A percentile compares a stretch with the other conserved stretches of the same genome.
These are phyloP conservation scores for Colletotrichum sp. DNA, from an alignment of 2,329 filamentous ascomycete genomes.

Conservation along the genomic window DNA sequence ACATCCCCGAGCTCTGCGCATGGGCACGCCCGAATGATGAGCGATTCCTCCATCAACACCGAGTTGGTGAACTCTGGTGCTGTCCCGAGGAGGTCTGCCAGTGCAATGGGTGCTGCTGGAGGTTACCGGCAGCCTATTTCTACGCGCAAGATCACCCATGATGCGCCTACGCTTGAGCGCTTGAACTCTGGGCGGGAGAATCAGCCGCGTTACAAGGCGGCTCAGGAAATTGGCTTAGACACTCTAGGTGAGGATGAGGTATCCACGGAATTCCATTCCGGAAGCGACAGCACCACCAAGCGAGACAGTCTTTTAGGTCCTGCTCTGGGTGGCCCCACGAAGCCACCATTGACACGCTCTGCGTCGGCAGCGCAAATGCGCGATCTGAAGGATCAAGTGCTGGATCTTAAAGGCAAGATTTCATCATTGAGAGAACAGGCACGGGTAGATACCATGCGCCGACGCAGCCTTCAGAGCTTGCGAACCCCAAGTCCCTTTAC, in stretches of 20 bases:
- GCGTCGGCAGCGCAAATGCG: slow-evolving; percentile 77
- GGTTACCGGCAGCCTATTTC: slow-evolving; percentile 59
- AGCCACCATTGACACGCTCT: slow-evolving; percentile 62
- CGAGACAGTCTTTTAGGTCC: slow-evolving; percentile 49
- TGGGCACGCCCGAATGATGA: slow-evolving; percentile 65
- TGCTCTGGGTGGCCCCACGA: slow-evolving; percentile 43
- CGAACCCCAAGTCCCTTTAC: slow-evolving; percentile 82
- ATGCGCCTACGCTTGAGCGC: slow-evolving; percentile 45
- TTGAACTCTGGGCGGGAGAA: slow-evolving; percentile 40
- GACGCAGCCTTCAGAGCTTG: slow-evolving; percentile 77
- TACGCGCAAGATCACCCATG: slow-evolving; percentile 48
- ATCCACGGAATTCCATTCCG: slow-evolving; percentile 30
- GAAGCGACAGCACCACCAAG: slow-evolving; percentile 35
- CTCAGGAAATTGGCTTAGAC: slow-evolving; percentile 52
- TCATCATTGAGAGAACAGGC: slow-evolving; percentile 80
- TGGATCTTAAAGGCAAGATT: slow-evolving; percentile 84
- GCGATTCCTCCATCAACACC: slow-evolving; percentile 51
- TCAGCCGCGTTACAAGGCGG: slow-evolving; percentile 39
- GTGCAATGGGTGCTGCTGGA: slow-evolving; percentile 65
- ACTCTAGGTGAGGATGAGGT: slow-evolving; percentile 60
- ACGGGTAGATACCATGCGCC: slow-evolving; percentile 77
- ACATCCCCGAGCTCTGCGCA: slow-evolving; percentile 33
- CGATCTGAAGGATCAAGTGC: slow-evolving; percentile 82
- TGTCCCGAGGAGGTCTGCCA: slow-evolving; percentile 64
- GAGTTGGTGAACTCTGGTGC: slow-evolving; percentile 2